A percentile compares a stretch with the other conserved stretches of the same genome.
Conservation (phyloP, 345 rosid species). For the Acer yangbiense region DNA sequence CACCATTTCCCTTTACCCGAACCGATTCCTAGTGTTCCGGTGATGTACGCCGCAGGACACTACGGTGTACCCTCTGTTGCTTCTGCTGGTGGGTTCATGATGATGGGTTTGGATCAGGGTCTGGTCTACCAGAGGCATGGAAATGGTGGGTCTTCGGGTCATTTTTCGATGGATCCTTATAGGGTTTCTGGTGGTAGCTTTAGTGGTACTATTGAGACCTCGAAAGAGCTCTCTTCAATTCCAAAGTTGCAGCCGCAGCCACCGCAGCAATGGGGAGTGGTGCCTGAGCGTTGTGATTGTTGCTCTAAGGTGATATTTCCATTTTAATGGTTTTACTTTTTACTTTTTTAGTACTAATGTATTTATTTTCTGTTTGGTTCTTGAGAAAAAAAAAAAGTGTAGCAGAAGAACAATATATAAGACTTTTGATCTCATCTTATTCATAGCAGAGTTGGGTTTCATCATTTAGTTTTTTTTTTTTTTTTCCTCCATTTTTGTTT, state of each 20-base stretch:
- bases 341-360: not conserved
- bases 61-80: conserved; percentile 19
- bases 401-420: not conserved
- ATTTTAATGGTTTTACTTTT: not conserved
- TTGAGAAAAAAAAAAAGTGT: not conserved
- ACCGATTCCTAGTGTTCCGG: conserved; percentile 32
- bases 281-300: conserved; percentile 39
- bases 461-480: not conserved
- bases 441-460: not conserved
- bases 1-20: not conserved
- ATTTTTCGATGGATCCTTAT: conserved; percentile 30
- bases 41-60: conserved; percentile 40
- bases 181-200: conserved; percentile 20
- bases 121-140: conserved; percentile 20
- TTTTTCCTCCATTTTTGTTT: not conserved
- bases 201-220: conserved; percentile 37
- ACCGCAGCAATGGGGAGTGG: conserved; percentile 23
- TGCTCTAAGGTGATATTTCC: conserved; percentile 54
- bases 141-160: conserved; percentile 43
- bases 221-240: conserved; percentile 88
- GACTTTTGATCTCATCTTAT: not conserved
- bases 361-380: conserved; percentile 17
- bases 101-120: conserved; percentile 29
- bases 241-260: conserved; percentile 47
- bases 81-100: conserved; percentile 28